These are phyloP conservation scores for Centrapalus pauciflorus DNA, from an alignment of 129 eudicot species.

Conservation along the genomic window DNA sequence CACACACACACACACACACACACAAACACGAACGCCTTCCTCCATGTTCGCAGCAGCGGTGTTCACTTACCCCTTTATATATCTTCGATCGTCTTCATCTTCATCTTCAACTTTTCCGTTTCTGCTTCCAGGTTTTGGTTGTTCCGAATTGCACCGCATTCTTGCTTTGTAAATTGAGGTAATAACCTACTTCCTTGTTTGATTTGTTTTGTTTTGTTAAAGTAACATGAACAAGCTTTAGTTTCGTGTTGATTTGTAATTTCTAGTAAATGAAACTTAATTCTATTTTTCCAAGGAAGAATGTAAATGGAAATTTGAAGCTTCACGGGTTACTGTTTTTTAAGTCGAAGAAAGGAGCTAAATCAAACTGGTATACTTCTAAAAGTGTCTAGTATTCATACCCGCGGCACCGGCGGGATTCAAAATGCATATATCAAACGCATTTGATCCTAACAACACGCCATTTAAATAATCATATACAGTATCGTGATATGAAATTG, in stretches of 20 bases:
- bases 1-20: neutral
- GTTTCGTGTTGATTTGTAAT: neutral
- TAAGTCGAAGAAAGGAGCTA: neutral
- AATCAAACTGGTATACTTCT: neutral
- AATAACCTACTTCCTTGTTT: neutral
- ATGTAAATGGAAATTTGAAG: neutral
- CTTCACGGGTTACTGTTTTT: neutral
- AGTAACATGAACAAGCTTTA: neutral
- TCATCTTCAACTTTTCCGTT: neutral
- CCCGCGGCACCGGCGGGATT: no score
- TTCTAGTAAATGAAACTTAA: neutral
- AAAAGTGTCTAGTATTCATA: no score
- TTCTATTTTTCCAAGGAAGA: neutral
- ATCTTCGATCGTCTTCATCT: neutral
- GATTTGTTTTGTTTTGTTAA: neutral
- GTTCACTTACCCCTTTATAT: neutral
- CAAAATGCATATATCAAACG: no score
- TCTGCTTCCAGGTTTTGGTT: neutral
- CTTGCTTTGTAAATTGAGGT: conserved; percentile 5
- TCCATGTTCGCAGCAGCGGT: neutral
- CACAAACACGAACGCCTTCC: neutral
- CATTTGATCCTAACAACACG: no score
- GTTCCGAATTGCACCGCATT: neutral
- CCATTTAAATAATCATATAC: no score
- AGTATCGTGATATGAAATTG: no score